phyloP scores from a whole-genome alignment of 1,139 yeast species.

The Saccharomyces hybrid region DNA sequence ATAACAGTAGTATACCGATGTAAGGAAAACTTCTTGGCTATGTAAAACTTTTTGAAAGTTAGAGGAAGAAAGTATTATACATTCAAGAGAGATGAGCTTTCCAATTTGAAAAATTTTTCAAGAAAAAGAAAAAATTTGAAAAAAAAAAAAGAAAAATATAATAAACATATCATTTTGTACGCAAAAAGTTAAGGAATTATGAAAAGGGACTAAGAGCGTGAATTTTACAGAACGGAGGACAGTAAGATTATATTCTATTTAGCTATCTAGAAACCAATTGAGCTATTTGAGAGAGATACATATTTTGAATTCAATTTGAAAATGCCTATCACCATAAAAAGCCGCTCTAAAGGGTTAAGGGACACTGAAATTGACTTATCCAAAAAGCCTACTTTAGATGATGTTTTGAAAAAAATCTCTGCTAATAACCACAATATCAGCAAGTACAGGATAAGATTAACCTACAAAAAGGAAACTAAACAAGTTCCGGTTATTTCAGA shows the following conservation, averaged over 20 bases:
- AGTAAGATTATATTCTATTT: no score
- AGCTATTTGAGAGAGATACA: neutral
- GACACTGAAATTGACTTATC: conserved; percentile 36
- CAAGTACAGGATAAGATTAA: conserved; percentile 38
- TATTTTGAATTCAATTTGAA: conserved; percentile 12
- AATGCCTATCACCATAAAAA: conserved; percentile 40
- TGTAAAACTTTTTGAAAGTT: neutral
- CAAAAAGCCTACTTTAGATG: conserved; percentile 29
- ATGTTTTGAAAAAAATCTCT: conserved; percentile 39
- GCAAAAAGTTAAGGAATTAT: neutral
- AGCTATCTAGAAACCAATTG: neutral
- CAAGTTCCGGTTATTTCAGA: conserved; percentile 24
- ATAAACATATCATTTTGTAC: neutral
- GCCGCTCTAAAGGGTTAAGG: conserved; percentile 47
- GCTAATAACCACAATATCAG: conserved; percentile 39
- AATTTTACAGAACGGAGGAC: neutral
- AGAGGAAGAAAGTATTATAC: conserved; percentile 1
- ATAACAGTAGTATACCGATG: neutral
- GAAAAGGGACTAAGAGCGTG: neutral
- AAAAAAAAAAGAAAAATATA: neutral
- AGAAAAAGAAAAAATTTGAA: neutral
- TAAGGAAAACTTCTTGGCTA: neutral
- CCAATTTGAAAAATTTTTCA: conserved; percentile 3
- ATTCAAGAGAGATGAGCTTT: conserved; percentile 1
- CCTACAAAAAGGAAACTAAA: conserved; percentile 27